Conservation (phyloP, 306 rosid species). For the Castanea sativa region DNA sequence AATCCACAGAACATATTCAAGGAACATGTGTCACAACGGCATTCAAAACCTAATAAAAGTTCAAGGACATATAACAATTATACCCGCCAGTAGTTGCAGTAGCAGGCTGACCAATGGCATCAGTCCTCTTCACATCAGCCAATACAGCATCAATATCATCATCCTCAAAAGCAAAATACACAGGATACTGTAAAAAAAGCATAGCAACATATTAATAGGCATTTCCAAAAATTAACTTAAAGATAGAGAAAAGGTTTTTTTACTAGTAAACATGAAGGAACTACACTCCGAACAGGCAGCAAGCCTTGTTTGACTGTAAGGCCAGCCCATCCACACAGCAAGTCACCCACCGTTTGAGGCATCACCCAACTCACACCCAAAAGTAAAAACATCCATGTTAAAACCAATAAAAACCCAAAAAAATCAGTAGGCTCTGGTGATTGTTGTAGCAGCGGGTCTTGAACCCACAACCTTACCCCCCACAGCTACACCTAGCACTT, state of each 20-base stretch:
- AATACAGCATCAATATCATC: slow-evolving; percentile 62
- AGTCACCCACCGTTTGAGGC: too few species aligned
- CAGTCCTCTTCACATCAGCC: slow-evolving; percentile 83
- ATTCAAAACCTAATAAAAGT: background rate
- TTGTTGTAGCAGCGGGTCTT: too few species aligned
- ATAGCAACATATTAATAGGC: slow-evolving; percentile 25
- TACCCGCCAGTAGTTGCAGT: slow-evolving; percentile 99
- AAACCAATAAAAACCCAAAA: too few species aligned
- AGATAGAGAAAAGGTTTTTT: background rate
- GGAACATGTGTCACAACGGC: background rate
- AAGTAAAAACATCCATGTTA: too few species aligned
- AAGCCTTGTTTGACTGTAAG: too few species aligned
- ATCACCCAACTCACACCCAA: too few species aligned
- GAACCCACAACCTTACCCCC: too few species aligned
- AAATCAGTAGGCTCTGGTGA: too few species aligned
- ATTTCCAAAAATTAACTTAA: background rate
- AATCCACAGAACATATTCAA: background rate
- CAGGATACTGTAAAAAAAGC: slow-evolving; percentile 80
- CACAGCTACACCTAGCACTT: too few species aligned
- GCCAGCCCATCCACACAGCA: too few species aligned
- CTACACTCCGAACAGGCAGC: too few species aligned
- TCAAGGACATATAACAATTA: background rate
- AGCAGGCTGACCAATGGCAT: slow-evolving; percentile 96
- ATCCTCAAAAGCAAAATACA: slow-evolving; percentile 93
- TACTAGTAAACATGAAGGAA: background rate